Conservation (phyloP, 441 rosid species). For the Gossypium davidsonii region DNA sequence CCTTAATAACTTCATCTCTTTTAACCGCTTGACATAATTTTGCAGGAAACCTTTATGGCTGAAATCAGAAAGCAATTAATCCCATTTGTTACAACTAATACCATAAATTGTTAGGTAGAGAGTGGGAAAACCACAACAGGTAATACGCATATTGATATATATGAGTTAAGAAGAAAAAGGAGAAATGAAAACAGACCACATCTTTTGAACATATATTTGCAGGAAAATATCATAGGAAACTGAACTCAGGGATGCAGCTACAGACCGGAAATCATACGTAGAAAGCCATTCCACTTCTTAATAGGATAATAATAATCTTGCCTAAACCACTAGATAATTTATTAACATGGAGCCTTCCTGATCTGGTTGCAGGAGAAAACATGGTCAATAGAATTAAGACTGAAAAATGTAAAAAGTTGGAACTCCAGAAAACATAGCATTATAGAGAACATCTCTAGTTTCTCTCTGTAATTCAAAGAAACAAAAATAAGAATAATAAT, state of each 20-base stretch:
- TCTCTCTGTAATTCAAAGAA: too few species aligned
- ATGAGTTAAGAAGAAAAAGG: neutral
- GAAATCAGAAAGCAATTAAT: constrained; percentile 21
- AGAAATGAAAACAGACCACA: neutral
- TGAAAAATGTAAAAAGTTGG: too few species aligned
- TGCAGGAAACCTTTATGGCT: constrained; percentile 84
- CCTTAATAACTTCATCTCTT: constrained; percentile 65
- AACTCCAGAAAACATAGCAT: too few species aligned
- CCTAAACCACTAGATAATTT: neutral
- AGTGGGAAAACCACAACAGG: neutral
- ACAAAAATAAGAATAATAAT: too few species aligned
- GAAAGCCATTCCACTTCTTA: neutral
- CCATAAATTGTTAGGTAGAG: neutral
- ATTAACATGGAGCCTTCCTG: neutral
- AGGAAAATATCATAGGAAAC: neutral
- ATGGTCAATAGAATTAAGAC: too few species aligned
- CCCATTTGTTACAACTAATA: neutral
- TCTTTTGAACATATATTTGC: neutral
- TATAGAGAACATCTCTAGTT: too few species aligned
- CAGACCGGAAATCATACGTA: neutral
- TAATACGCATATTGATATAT: neutral
- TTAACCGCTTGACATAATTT: constrained; percentile 60
- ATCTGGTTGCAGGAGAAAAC: too few species aligned
- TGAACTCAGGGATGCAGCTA: neutral
- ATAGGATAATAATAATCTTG: neutral